Evolutionary conservation across 2,329 filamentous ascomycete species (phyloP).

Genomic region (Trichophyton simii): DNA sequence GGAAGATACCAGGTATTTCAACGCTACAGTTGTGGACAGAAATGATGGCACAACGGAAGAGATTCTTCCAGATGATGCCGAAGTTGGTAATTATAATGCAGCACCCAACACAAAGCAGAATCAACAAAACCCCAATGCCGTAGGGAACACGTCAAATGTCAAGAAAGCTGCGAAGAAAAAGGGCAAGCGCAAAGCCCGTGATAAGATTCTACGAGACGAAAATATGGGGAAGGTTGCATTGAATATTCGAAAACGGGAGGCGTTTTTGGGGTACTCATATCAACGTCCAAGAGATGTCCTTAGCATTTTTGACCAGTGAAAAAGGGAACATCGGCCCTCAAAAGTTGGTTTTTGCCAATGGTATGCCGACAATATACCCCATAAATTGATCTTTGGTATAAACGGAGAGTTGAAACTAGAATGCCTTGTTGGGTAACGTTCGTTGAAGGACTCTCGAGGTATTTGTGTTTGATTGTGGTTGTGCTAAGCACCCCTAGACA

Average conservation of each 20-base stretch:
- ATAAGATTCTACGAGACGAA: conserved; percentile 68
- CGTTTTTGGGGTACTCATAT: conserved; percentile 87
- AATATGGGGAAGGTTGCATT: conserved; percentile 55
- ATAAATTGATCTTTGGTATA: not conserved
- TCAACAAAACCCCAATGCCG: not conserved
- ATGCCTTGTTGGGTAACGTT: not conserved
- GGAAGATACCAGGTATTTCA: conserved; percentile 81
- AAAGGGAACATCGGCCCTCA: conserved; percentile 17
- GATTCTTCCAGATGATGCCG: not conserved
- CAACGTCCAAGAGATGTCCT: conserved; percentile 34
- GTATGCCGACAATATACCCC: not conserved
- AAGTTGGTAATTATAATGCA: not conserved
- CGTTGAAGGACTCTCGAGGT: not conserved
- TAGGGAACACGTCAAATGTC: conserved; percentile 4
- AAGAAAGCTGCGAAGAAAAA: conserved; percentile 39
- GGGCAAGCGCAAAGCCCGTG: conserved; percentile 68
- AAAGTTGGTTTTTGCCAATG: not conserved
- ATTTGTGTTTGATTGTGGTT: not conserved
- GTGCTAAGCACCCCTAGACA: not conserved
- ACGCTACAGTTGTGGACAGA: conserved; percentile 25
- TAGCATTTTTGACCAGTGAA: conserved; percentile 23
- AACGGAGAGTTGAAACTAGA: no score
- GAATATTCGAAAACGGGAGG: conserved; percentile 65
- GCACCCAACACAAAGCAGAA: not conserved
- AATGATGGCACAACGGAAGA: not conserved